Evolutionary conservation across 2,329 filamentous ascomycete genomes (phyloP), one percentile per base, ranked within the genome.

Genomic region (Diplodia sapinea): DNA sequence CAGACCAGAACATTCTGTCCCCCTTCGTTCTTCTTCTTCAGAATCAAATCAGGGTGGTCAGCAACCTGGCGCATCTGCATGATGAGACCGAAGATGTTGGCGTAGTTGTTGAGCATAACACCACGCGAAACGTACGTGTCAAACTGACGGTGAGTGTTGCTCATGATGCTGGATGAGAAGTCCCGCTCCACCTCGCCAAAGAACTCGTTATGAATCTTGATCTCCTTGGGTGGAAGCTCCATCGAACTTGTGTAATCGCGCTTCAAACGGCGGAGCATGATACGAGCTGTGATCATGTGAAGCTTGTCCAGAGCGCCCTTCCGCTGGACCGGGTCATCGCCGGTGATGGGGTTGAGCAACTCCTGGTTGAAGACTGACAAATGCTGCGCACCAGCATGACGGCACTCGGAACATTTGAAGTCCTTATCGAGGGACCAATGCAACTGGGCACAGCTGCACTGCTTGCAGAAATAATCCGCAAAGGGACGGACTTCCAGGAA

Each of bases 51-150:
- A 0, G 95, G 95, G 76, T 99, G 95, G 72, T 99, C 95, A 8
- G 95, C 93, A 31, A 97, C 92, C 81, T 99, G 95, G 66, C 95
- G 91, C 94, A 99, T 98, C 79, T 97, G 94, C 93, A 98, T 98
- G 75, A 99, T 97, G 66, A 99, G 86, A 75, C 94, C 94, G 74
- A 99, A 99, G 71, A 99, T 98, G 78, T 99, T 99, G 82, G 95
- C 95, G 73, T 98, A 98, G 77, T 97, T 97, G 83, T 98, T 85
- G 63, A 99, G 86, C 79, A 99, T 88, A 23, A 98, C 94, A 82
- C 93, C 94, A 70, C 93, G 92, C 20, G 93, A 91, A 47, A 98
- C 95, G 72, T 98, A 99, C 0, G 94, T 98, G 75, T 98, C 92
- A 72, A 98, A 99, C 73, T 93, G 89, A 69, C 95, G 90, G 68